Evolutionary conservation across 345 rosid genomes (phyloP).

Genomic region (Melastoma malabathricum): DNA sequence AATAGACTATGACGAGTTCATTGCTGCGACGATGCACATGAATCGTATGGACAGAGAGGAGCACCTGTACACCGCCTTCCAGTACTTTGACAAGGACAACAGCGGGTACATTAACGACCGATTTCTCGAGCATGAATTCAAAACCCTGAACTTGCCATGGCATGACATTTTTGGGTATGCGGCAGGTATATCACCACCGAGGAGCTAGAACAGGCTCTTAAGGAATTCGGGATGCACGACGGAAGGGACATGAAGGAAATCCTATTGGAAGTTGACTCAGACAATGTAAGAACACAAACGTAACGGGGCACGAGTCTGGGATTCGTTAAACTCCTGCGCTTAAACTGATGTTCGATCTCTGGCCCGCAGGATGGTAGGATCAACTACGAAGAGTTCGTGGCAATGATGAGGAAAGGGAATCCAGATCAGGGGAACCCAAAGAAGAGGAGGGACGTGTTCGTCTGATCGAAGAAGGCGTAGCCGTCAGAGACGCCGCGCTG

Average conservation of each 20-base stretch:
- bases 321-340: background rate
- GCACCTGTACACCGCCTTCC: slow-evolving; percentile 66
- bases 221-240: slow-evolving; percentile 68
- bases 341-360: background rate
- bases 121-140: background rate
- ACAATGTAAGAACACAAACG: slow-evolving; percentile 38
- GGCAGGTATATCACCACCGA: slow-evolving; percentile 62
- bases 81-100: slow-evolving; percentile 63
- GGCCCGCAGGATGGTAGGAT: slow-evolving; percentile 62
- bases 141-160: background rate
- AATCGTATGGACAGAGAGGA: slow-evolving; percentile 62
- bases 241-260: slow-evolving; percentile 68
- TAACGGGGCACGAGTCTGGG: background rate
- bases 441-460: slow-evolving; percentile 42
- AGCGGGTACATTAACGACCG: slow-evolving; percentile 36
- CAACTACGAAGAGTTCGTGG: slow-evolving; percentile 79
- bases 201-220: slow-evolving; percentile 87
- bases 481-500: background rate
- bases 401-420: slow-evolving; percentile 92
- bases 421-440: slow-evolving; percentile 55
- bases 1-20: slow-evolving; percentile 35
- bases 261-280: slow-evolving; percentile 64
- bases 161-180: too few relatives aligned
- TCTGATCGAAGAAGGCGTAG: slow-evolving; percentile 5
- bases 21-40: slow-evolving; percentile 36